These are phyloP conservation scores for Albizia julibrissin DNA, from an alignment of 306 rosid species.

Conservation along the genomic window DNA sequence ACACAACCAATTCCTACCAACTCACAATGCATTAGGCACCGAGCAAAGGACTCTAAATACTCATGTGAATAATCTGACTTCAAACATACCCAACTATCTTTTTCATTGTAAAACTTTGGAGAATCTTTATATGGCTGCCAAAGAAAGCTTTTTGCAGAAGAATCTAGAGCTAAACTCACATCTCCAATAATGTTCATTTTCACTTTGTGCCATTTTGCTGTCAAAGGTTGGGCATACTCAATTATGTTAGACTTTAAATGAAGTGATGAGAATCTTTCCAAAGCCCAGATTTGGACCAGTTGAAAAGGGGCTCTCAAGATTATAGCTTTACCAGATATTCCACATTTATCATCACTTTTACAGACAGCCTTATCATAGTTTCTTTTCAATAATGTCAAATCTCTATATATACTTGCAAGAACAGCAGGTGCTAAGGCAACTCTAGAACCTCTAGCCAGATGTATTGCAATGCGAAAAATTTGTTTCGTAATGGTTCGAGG, in stretches of 20 bases:
- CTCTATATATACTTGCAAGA: constrained; percentile 52
- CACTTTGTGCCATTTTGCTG: constrained; percentile 42
- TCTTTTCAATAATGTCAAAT: constrained; percentile 27
- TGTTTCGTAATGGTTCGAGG: constrained; percentile 15
- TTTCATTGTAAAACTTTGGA: constrained; percentile 30
- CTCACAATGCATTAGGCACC: constrained; percentile 41
- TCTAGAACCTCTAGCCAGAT: constrained; percentile 47
- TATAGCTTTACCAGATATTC: not conserved
- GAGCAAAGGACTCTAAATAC: constrained; percentile 37
- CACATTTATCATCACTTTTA: too few species aligned
- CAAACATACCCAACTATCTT: constrained; percentile 14
- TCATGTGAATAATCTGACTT: constrained; percentile 1
- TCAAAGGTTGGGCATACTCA: constrained; percentile 21
- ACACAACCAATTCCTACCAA: constrained; percentile 42
- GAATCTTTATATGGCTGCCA: constrained; percentile 54
- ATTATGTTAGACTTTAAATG: not conserved
- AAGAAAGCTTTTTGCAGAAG: constrained; percentile 28
- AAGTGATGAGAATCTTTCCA: constrained; percentile 50
- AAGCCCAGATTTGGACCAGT: constrained; percentile 54
- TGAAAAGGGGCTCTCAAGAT: constrained; percentile 41
- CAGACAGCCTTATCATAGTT: not conserved
- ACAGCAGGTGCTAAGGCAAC: constrained; percentile 61
- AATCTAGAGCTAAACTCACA: constrained; percentile 16
- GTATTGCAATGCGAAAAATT: constrained; percentile 45
- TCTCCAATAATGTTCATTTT: not conserved